phyloP scores from a whole-genome alignment of 202 grass and related monocot genomes.

The Sporobolus alterniflorus region DNA sequence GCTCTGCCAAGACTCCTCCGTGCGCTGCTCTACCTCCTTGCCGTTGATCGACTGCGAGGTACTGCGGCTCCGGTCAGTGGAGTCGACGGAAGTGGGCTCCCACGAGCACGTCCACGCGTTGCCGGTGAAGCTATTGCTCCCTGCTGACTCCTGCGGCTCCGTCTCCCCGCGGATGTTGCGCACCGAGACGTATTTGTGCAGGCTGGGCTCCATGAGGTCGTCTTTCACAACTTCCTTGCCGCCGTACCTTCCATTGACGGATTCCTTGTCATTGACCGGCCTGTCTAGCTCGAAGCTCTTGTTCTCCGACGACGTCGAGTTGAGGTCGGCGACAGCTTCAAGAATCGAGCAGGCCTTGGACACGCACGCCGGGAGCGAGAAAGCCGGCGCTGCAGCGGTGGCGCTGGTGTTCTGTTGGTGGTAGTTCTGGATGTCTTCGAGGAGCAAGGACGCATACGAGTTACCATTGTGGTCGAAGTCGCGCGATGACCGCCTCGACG shows the following conservation, averaged over 20 bases:
- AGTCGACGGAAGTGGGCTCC: slow-evolving; percentile 81
- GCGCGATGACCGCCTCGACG: slow-evolving; percentile 67
- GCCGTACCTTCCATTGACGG: slow-evolving; percentile 42
- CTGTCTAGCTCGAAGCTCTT: slow-evolving; percentile 54
- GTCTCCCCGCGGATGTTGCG: slow-evolving; percentile 60
- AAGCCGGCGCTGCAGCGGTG: slow-evolving; percentile 21
- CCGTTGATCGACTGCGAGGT: slow-evolving; percentile 57
- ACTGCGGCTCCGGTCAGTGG: slow-evolving; percentile 58
- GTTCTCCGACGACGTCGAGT: slow-evolving; percentile 70
- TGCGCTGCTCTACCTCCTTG: slow-evolving; percentile 65
- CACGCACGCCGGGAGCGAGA: slow-evolving; percentile 89
- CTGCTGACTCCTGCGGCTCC: slow-evolving; percentile 85
- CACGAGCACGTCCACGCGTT: slow-evolving; percentile 70
- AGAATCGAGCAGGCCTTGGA: slow-evolving; percentile 98
- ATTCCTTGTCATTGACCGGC: slow-evolving; percentile 51
- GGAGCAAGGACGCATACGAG: slow-evolving; percentile 76
- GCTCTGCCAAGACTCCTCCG: slow-evolving; percentile 39
- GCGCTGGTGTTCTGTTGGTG: slow-evolving; percentile 65
- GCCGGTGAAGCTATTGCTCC: slow-evolving; percentile 88
- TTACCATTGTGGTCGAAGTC: slow-evolving; percentile 83
- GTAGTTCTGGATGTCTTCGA: slow-evolving; percentile 91
- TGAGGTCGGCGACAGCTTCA: slow-evolving; percentile 88
- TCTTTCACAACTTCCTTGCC: slow-evolving; percentile 58
- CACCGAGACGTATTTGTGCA: slow-evolving; percentile 93
- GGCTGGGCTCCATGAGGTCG: slow-evolving; percentile 80